Evolutionary conservation across 2,329 filamentous ascomycete species (phyloP).

Genomic region (Colletotrichum noveboracense): DNA sequence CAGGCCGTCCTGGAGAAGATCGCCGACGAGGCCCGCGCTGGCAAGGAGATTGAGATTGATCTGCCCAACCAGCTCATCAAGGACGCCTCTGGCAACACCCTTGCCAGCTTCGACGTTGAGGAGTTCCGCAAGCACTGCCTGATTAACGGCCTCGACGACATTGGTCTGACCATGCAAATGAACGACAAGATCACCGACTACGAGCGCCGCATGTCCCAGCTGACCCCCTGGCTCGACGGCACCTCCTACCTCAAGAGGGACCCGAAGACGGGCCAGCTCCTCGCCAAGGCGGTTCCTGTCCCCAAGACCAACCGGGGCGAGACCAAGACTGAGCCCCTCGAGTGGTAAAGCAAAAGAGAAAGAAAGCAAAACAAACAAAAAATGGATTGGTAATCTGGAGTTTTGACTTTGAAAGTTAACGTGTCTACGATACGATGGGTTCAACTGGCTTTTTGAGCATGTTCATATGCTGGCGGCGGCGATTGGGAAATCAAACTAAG

Average conservation of each 20-base stretch:
- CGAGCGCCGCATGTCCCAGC: slow-evolving; percentile 75
- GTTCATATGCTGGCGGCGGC: background rate
- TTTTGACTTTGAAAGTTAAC: slow-evolving; percentile 10
- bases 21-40: slow-evolving; percentile 77
- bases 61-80: slow-evolving; percentile 85
- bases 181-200: slow-evolving; percentile 87
- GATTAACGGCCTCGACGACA: slow-evolving; percentile 92
- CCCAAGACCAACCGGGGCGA: slow-evolving; percentile 91
- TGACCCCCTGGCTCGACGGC: slow-evolving; percentile 93
- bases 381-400: slow-evolving; percentile 10
- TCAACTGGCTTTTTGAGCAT: background rate
- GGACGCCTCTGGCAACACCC: slow-evolving; percentile 72
- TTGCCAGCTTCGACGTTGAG: slow-evolving; percentile 86
- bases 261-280: slow-evolving; percentile 59
- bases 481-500: slow-evolving; percentile 1
- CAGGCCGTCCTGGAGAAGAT: slow-evolving; percentile 70
- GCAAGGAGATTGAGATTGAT: slow-evolving; percentile 87
- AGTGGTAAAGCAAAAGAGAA: slow-evolving; percentile 67
- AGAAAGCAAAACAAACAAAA: background rate
- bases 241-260: slow-evolving; percentile 75
- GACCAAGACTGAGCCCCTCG: slow-evolving; percentile 82
- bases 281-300: slow-evolving; percentile 69
- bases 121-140: slow-evolving; percentile 95
- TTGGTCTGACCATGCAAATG: slow-evolving; percentile 90
- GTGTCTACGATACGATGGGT: slow-evolving; percentile 17